Evolutionary conservation across 2,329 filamentous ascomycete genomes (phyloP).

Genomic region (Aspergillus brunneoviolaceus): DNA sequence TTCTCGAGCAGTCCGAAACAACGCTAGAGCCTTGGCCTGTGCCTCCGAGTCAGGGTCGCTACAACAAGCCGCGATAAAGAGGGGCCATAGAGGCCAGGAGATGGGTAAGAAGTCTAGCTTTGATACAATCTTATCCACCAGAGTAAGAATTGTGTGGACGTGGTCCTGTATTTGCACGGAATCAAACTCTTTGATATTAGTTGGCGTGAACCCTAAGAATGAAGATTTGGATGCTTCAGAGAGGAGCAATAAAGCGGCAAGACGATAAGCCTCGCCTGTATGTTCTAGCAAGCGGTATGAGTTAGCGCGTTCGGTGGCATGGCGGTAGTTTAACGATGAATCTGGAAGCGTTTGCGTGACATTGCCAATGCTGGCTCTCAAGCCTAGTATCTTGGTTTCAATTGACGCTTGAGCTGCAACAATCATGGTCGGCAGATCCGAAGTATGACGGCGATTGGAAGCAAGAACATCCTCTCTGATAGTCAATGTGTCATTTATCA

Average conservation of each 20-base stretch:
- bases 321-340: neutral
- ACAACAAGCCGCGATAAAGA: conserved; percentile 4
- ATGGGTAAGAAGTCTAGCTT: neutral
- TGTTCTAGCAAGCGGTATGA: neutral
- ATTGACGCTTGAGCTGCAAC: neutral
- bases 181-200: neutral
- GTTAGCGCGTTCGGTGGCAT: neutral
- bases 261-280: conserved; percentile 1
- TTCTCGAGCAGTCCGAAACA: neutral
- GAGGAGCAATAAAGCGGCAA: conserved; percentile 4
- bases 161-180: neutral
- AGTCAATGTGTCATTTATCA: conserved; percentile 2
- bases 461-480: neutral
- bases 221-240: conserved; percentile 1
- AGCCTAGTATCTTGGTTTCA: neutral
- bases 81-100: conserved; percentile 6
- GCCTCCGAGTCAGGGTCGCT: neutral
- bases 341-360: neutral
- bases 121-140: neutral
- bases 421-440: neutral
- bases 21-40: neutral
- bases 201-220: neutral
- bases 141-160: neutral
- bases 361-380: neutral
- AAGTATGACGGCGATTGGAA: neutral